phyloP scores from a whole-genome alignment of 257 asterid genomes.

The Plantago elongata region DNA sequence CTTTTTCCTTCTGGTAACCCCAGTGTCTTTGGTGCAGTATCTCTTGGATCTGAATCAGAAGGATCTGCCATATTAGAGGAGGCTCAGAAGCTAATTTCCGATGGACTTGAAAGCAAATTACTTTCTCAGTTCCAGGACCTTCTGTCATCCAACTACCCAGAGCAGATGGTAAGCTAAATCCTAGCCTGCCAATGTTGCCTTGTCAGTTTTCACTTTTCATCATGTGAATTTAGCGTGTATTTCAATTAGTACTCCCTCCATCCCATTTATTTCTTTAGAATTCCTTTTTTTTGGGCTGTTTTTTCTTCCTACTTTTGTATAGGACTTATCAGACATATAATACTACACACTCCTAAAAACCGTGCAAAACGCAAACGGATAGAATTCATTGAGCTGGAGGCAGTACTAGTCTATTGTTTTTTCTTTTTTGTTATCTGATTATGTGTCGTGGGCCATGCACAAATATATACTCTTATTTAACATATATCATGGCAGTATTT shows the following conservation, averaged over 20 bases:
- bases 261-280: too few relatives aligned
- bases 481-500: too few relatives aligned
- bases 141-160: slow-evolving; percentile 61
- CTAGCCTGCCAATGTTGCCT: slow-evolving; percentile 11
- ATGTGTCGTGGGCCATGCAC: too few relatives aligned
- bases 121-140: slow-evolving; percentile 63
- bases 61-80: slow-evolving; percentile 45
- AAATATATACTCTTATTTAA: too few relatives aligned
- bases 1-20: slow-evolving; percentile 19
- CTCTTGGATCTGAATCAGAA: slow-evolving; percentile 44
- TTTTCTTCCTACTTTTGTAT: too few relatives aligned
- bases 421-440: too few relatives aligned
- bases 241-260: neutral
- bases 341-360: too few relatives aligned
- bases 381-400: too few relatives aligned
- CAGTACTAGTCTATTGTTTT: too few relatives aligned
- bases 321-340: too few relatives aligned
- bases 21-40: slow-evolving; percentile 41
- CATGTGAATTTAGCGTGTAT: neutral
- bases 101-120: slow-evolving; percentile 59
- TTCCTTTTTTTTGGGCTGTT: too few relatives aligned
- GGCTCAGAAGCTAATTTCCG: slow-evolving; percentile 68
- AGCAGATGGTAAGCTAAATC: slow-evolving; percentile 59
- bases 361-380: too few relatives aligned
- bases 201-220: slow-evolving; percentile 2